These are phyloP conservation scores for Physaria fendleri DNA, from an alignment of 345 rosid species.

Conservation along the genomic window DNA sequence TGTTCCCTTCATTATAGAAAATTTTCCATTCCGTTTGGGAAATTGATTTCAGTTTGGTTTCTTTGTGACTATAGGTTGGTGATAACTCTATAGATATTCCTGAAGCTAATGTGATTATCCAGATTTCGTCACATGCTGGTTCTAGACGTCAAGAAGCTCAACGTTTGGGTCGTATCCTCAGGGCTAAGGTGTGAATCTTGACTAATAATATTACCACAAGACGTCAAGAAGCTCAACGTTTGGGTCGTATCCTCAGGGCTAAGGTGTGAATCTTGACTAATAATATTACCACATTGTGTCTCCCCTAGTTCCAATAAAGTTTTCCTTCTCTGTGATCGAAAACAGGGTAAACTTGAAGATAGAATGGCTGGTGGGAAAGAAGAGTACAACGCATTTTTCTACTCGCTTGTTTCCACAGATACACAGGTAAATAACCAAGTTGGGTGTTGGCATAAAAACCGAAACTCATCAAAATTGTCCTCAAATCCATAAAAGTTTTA, in stretches of 20 bases:
- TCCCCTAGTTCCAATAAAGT: neutral
- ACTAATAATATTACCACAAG: slow-evolving; percentile 28
- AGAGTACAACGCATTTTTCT: slow-evolving; percentile 95
- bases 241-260: slow-evolving; percentile 99
- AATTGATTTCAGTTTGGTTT: neutral
- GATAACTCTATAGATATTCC: slow-evolving; percentile 98
- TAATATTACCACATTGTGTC: neutral
- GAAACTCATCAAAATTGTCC: neutral
- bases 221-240: slow-evolving; percentile 95
- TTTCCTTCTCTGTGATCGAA: neutral
- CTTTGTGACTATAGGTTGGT: slow-evolving; percentile 58
- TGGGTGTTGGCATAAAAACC: neutral
- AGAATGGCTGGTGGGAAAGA: slow-evolving; percentile 98
- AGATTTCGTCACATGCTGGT: slow-evolving; percentile 97
- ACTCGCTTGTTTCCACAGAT: slow-evolving; percentile 93
- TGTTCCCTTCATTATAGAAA: neutral
- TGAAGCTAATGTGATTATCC: slow-evolving; percentile 95
- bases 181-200: slow-evolving; percentile 64
- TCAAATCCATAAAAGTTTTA: too few species aligned
- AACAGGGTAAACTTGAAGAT: slow-evolving; percentile 89
- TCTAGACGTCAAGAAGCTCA: slow-evolving; percentile 99
- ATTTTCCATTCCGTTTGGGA: neutral
- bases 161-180: slow-evolving; percentile 94
- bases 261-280: slow-evolving; percentile 45
- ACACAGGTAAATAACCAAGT: slow-evolving; percentile 56